Percentiles rank a stretch among this genome's conserved stretches.
Evolutionary conservation across 257 asterid species (phyloP).

Genomic region (Primulina huaijiensis): DNA sequence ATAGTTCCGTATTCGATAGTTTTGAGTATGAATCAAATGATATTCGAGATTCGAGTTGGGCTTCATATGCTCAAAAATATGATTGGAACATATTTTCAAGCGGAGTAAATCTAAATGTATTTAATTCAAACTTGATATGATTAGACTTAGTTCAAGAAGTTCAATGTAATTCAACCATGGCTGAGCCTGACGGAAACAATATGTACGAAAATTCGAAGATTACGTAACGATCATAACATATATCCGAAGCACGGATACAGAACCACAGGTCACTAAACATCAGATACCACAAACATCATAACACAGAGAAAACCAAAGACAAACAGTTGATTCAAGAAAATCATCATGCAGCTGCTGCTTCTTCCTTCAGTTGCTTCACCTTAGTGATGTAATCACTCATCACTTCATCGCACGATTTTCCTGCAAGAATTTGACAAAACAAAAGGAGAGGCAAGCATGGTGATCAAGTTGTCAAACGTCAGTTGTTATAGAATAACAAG

Average conservation of each 20-base stretch:
- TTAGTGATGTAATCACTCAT: conserved; percentile 83
- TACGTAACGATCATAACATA: background rate
- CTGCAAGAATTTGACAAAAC: conserved; percentile 37
- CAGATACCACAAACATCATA: background rate
- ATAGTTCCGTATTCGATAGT: no score
- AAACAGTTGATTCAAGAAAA: conserved; percentile 17
- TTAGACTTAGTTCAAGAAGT: background rate
- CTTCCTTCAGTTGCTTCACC: conserved; percentile 92
- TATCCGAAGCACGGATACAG: background rate
- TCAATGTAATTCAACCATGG: background rate
- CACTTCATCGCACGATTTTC: conserved; percentile 71
- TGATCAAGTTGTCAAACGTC: conserved; percentile 2
- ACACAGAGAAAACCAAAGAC: conserved; percentile 3
- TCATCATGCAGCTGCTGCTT: conserved; percentile 38
- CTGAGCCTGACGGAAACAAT: background rate
- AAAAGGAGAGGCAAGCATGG: background rate
- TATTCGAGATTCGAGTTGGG: no score
- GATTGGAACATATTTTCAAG: no score
- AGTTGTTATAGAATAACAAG: background rate
- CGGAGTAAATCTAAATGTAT: no score
- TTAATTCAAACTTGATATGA: no score
- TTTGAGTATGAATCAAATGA: no score
- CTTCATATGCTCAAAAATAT: no score
- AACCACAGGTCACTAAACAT: conserved; percentile 6
- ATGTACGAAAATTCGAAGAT: background rate